These are phyloP conservation scores for Cutaneotrichosporon sp. DNA, from an alignment of 1,284 basidiomycete species.

Conservation along the genomic window DNA sequence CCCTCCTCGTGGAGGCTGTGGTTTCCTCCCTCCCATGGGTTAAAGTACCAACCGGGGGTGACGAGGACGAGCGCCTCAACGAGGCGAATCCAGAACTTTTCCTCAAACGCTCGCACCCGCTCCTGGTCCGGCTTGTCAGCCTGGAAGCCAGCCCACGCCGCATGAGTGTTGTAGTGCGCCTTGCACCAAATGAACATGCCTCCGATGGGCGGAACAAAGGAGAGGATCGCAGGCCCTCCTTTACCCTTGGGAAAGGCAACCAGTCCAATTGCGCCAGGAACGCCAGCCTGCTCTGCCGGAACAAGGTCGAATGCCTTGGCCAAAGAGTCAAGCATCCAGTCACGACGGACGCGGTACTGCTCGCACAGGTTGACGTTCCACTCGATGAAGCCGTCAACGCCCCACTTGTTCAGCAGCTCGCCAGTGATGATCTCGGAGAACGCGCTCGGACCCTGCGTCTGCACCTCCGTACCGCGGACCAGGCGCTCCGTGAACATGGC, in stretches of 20 bases:
- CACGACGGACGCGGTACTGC: conserved; percentile 42
- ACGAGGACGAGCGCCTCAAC: conserved; percentile 27
- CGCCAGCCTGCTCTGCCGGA: conserved; percentile 18
- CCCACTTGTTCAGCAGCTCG: conserved; percentile 64
- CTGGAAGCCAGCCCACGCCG: conserved; percentile 18
- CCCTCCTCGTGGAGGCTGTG: conserved; percentile 22
- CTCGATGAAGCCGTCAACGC: conserved; percentile 64
- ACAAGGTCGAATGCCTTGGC: conserved; percentile 25
- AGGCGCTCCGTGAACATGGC: conserved; percentile 61
- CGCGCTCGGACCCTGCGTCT: conserved; percentile 67
- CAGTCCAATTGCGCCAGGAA: conserved; percentile 25
- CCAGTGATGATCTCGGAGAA: conserved; percentile 61
- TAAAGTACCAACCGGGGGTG: conserved; percentile 35
- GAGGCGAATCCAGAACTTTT: conserved; percentile 27
- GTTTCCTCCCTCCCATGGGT: conserved; percentile 28
- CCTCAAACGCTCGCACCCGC: conserved; percentile 28
- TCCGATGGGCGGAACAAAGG: conserved; percentile 62
- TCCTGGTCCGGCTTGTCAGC: conserved; percentile 1
- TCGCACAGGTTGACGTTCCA: conserved; percentile 63
- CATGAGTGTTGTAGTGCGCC: conserved; percentile 30
- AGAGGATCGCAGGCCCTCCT: conserved; percentile 54
- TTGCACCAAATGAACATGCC: conserved; percentile 47
- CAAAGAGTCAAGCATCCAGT: conserved; percentile 37
- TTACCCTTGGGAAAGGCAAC: conserved; percentile 27
- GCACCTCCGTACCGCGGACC: conserved; percentile 66